Evolutionary conservation across 1,139 yeast species (phyloP).

Genomic region (Geotrichum cucujoidarum): DNA sequence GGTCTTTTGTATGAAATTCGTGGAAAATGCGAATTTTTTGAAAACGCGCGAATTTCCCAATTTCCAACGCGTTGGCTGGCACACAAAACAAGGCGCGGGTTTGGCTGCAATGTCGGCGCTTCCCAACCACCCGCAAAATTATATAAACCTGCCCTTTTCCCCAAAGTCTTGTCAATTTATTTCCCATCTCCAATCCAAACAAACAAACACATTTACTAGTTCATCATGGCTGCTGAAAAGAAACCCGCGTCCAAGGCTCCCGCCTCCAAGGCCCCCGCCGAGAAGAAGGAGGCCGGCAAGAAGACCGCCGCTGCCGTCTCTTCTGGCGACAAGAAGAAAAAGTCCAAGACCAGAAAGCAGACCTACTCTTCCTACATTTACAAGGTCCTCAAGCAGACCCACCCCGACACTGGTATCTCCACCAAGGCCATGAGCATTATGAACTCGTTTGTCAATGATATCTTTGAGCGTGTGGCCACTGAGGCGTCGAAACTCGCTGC

Average conservation of each 20-base stretch:
- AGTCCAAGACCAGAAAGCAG: constrained; percentile 96
- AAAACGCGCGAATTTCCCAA: constrained; percentile 2
- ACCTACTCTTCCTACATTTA: constrained; percentile 97
- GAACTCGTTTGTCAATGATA: constrained; percentile 97
- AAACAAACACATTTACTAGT: constrained; percentile 39
- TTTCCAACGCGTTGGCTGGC: background rate
- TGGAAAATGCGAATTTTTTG: background rate
- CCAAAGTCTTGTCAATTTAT: background rate
- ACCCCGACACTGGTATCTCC: constrained; percentile 99
- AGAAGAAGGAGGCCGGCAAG: constrained; percentile 93
- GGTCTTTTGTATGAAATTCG: background rate
- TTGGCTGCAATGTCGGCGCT: background rate
- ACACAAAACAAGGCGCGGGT: background rate
- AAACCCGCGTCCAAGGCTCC: constrained; percentile 60
- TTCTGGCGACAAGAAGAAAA: constrained; percentile 69
- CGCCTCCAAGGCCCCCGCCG: constrained; percentile 91
- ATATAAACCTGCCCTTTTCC: background rate
- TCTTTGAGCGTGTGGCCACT: constrained; percentile 59
- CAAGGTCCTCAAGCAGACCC: constrained; percentile 98
- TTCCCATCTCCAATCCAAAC: background rate
- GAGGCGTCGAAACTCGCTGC: constrained; percentile 99
- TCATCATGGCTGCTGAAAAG: constrained; percentile 87
- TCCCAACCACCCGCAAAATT: background rate
- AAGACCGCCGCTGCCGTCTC: constrained; percentile 68
- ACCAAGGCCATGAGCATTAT: constrained; percentile 98